Evolutionary conservation across 495 filamentous ascomycete genomes (phyloP).

Genomic region (Hyaloscypha hepaticicola): DNA sequence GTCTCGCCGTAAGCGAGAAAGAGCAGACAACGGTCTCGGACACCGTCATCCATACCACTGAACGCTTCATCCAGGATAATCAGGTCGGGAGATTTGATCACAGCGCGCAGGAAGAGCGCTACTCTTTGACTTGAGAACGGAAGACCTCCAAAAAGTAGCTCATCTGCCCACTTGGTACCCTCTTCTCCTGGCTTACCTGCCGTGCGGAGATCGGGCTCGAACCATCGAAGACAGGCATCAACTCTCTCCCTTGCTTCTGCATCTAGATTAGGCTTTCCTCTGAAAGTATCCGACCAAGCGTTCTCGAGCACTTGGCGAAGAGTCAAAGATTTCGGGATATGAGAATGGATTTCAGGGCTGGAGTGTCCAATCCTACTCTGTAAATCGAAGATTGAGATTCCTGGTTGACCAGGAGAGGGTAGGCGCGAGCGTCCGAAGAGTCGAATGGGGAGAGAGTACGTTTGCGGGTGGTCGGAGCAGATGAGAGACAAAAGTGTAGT

Average conservation of each 20-base stretch:
- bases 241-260: constrained; percentile 54
- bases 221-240: constrained; percentile 67
- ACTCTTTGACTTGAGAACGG: constrained; percentile 79
- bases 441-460: constrained; percentile 83
- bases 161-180: constrained; percentile 67
- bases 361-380: constrained; percentile 89
- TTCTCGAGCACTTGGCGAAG: constrained; percentile 74
- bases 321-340: constrained; percentile 80
- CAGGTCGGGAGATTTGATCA: constrained; percentile 80
- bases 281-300: constrained; percentile 87
- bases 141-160: constrained; percentile 68
- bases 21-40: constrained; percentile 79
- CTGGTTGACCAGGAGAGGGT: constrained; percentile 66
- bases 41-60: constrained; percentile 77
- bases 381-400: constrained; percentile 87
- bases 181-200: background rate
- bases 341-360: constrained; percentile 87
- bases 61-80: constrained; percentile 93
- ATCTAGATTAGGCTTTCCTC: constrained; percentile 62
- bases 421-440: constrained; percentile 82
- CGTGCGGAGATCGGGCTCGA: constrained; percentile 62
- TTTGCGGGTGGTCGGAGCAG: constrained; percentile 92
- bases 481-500: constrained; percentile 90
- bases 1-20: constrained; percentile 68
- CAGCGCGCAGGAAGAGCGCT: constrained; percentile 78